Evolutionary conservation across 73 alveolate genomes (phyloP), one percentile per base, ranked within the genome.

Genomic region (Symbiodinium pilosum): DNA sequence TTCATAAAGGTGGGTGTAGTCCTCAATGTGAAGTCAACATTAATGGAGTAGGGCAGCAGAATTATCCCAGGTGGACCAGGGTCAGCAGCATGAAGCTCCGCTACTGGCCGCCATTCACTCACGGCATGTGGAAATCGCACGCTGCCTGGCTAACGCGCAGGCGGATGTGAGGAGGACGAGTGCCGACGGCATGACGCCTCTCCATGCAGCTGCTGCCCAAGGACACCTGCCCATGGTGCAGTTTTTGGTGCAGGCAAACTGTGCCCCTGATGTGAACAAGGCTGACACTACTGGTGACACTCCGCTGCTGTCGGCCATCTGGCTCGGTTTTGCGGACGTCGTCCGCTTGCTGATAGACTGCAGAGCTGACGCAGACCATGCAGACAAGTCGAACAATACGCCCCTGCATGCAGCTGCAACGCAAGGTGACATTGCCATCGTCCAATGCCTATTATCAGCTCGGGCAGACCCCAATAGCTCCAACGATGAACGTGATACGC

Each of bases 21-120:
- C n/a, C n/a, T n/a, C n/a, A n/a, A n/a, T n/a, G n/a, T n/a, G n/a
- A n/a, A n/a, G n/a, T n/a, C n/a, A n/a, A n/a, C n/a, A n/a, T n/a
- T n/a, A n/a, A n/a, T n/a, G n/a, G n/a, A n/a, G n/a, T n/a, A n/a
- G n/a, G n/a, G n/a, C n/a, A n/a, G n/a, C n/a, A n/a, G n/a, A n/a
- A n/a, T n/a, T n/a, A n/a, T n/a, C n/a, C n/a, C n/a, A 64, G 81
- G 81, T 64, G 81, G 81, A 64, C 30, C 81, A 64, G 81, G 81
- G 81, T 38, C 81, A 64, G 81, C 81, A 64, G 81, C 81, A 64
- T n/a, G 81, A 64, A 64, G 81, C 81, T 14, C 81, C 81, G 41
- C 81, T 64, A 38, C 41, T 64, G 30, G 81, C 81, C 0, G 81
- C 81, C 16, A 64, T 64, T 38, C 81, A 64, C 81, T 64, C 81